Percentiles rank a stretch among this genome's conserved stretches.
Conservation (phyloP, 164 flowering plant species). For the Tinospora cordifolia region DNA sequence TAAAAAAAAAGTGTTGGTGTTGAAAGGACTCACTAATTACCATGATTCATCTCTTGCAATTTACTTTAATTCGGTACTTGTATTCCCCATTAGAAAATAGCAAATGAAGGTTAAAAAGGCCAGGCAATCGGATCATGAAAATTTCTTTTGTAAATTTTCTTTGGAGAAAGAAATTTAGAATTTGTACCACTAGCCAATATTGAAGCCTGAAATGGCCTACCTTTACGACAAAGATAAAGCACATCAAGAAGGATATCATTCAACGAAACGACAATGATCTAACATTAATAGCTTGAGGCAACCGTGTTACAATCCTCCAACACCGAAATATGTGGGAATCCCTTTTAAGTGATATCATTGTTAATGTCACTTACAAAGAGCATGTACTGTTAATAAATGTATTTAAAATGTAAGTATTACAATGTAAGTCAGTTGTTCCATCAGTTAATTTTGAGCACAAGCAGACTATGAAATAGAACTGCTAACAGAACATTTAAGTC, state of each 20-base stretch:
- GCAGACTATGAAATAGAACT: not conserved
- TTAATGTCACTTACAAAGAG: too few species aligned
- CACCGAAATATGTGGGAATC: not conserved
- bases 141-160: not conserved
- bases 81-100: not conserved
- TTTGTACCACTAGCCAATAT: not conserved
- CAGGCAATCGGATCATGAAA: not conserved
- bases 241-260: not conserved
- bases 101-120: not conserved
- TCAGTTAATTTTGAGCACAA: not conserved
- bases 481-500: too few species aligned
- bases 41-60: not conserved
- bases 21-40: not conserved
- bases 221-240: not conserved
- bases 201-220: not conserved
- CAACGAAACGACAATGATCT: not conserved
- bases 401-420: not conserved
- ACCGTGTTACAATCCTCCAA: not conserved
- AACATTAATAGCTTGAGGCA: not conserved
- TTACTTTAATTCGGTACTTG: not conserved
- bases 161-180: not conserved
- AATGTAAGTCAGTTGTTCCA: not conserved
- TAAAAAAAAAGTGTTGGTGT: too few species aligned
- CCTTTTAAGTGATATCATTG: too few species aligned
- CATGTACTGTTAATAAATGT: not conserved